Evolutionary conservation across 192 early-diverging fungal genomes (phyloP).

Genomic region (Umbelopsis sp.): DNA sequence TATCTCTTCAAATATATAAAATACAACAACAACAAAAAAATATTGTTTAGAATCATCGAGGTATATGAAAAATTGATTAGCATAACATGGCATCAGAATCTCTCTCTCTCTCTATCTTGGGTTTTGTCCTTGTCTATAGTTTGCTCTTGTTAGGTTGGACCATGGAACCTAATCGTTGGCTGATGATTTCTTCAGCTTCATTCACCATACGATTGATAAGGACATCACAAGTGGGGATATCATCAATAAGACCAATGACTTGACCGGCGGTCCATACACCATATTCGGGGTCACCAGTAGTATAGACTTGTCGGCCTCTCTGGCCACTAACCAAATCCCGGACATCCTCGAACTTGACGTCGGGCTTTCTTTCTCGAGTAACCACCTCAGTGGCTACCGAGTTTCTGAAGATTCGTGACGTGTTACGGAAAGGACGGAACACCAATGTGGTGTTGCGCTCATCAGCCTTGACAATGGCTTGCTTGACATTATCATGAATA

Average conservation of each 20-base stretch:
- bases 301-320: slow-evolving; percentile 59
- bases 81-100: too few species aligned
- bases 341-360: slow-evolving; percentile 70
- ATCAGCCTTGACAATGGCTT: slow-evolving; percentile 67
- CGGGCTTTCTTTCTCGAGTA: slow-evolving; percentile 63
- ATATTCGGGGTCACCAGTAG: slow-evolving; percentile 58
- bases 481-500: slow-evolving; percentile 77
- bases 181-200: slow-evolving; percentile 52
- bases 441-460: slow-evolving; percentile 70
- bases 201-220: slow-evolving; percentile 59
- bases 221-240: slow-evolving; percentile 77
- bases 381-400: slow-evolving; percentile 71
- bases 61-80: too few species aligned
- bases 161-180: slow-evolving; percentile 20
- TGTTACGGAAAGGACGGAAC: slow-evolving; percentile 79
- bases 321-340: slow-evolving; percentile 68
- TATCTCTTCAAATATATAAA: background rate
- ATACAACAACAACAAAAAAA: too few species aligned
- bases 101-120: background rate
- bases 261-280: slow-evolving; percentile 71
- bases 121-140: slow-evolving; percentile 1
- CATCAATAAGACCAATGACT: slow-evolving; percentile 73
- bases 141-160: slow-evolving; percentile 28
- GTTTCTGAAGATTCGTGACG: slow-evolving; percentile 77
- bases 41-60: too few species aligned